Base-by-base conservation (phyloP, 176 grass and related monocot genomes). In the Carex cristatella region DNA sequence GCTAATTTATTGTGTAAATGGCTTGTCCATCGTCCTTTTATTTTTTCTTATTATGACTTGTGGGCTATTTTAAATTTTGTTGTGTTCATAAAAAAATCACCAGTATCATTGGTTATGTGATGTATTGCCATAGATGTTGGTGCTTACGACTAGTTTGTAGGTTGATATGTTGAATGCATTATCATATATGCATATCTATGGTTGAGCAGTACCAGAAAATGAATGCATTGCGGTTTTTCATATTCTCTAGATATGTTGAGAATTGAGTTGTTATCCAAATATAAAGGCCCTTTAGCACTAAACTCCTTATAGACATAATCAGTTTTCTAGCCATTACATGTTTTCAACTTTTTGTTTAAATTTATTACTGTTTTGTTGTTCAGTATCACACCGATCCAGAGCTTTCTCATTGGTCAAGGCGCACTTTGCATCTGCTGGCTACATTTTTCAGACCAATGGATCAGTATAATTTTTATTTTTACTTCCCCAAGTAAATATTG, bases 401-500 rank as follows among this genome's bases (percentile, higher is more conserved):
- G 87, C 97, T 89, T 91, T 96, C 69, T 81, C 93, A 37, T 65
- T 91, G 86, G 97, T 99, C 73, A 96, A 96, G 91, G 84, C 88
- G 31, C 93, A 99, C 83, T 96, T 96, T 44, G 87, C 93, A 81
- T 79, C 90, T 70, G 87, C 88, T 58, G 90, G 42, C 74, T 94
- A 99, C 49, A 63, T 65, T 75, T 80, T 99, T 80, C 89, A 87
- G 79, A 86, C 65, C 0, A 64, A 90, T 11, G 87, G 35, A 15
- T 89, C 77, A 40, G 35, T 65, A 86, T 97, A 80, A 83, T 61
- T 83, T 40, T 58, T 83, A 18, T 37, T 9, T 10, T 32, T 79
- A 30, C 49, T 58, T 58, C 4, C 14, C 28, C 49, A 18, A 37
- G 0, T 33, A 40, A 40, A 40, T 40, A 56, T 55, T 28, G 10